Evolutionary conservation across 345 rosid genomes (phyloP), one percentile per base, ranked within the genome.

Genomic region (Populus deltoides): DNA sequence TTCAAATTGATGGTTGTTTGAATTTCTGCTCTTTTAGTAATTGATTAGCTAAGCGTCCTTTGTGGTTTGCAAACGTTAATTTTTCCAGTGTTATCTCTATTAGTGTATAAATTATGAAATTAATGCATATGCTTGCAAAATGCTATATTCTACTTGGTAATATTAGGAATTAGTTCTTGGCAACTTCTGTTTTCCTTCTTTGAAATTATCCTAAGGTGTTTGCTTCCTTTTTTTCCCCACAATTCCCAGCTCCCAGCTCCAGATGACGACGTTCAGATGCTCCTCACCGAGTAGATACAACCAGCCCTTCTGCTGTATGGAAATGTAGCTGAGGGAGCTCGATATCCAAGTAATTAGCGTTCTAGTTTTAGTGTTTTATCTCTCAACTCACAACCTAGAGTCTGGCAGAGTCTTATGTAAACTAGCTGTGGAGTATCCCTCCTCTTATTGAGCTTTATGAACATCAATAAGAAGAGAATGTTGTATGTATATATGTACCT

Each of bases 181-280:
- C 7, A 18, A 31, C 8, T 24, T 49, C 62, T 16, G 17, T 71
- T 49, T 29, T 22, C 3, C 62, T 59, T 73, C 2, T 38, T 25
- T 25, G 20, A 25, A 38, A 3, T 61, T 49, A 71, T 73, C 68
- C 47, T 6, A 70, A 43, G 22, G 6, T 36, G 24, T 65, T 35
- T 33, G 31, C 38, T 47, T 57, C 0, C 45, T n/a, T 71, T 7
- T 12, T 74, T 74, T 31, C 51, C 69, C 20, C 36, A 45, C 8
- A 27, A 65, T 81, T 62, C 79, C 83, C 89, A 89, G 92, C 83
- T 86, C 66, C 87, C 92, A 20, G 35, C 76, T 68, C 76, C 82
- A 8, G 71, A 57, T 0, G 79, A 70, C 22, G 90, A 88, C 53
- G 66, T 85, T 76, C 77, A 83, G 70, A 85, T 86, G 87, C 79